These are phyloP conservation scores for Flueggea neowawraea DNA, from an alignment of 441 rosid genomes.

Conservation along the genomic window DNA sequence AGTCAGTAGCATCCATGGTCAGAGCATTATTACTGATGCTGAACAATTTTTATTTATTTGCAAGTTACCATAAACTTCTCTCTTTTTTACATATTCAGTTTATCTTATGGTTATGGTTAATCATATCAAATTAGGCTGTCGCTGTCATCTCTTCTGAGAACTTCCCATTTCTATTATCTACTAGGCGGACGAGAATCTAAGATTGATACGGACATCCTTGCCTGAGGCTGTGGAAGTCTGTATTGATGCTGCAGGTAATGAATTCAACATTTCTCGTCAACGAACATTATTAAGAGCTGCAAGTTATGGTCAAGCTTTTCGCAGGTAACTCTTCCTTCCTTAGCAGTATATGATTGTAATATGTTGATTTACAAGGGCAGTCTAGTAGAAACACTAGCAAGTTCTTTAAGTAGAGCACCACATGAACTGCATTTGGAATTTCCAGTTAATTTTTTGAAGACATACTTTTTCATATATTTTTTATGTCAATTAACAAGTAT, in stretches of 20 bases:
- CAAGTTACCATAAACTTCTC: too few species aligned
- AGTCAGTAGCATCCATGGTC: too few species aligned
- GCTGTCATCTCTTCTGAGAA: slow-evolving; percentile 8
- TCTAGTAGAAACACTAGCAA: neutral
- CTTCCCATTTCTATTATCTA: slow-evolving; percentile 18
- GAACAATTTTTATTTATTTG: too few species aligned
- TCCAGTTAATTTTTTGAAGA: too few species aligned
- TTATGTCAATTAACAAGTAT: too few species aligned
- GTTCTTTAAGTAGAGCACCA: neutral
- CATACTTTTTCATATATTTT: too few species aligned
- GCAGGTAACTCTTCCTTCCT: slow-evolving; percentile 55
- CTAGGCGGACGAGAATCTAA: slow-evolving; percentile 99
- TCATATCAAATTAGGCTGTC: neutral
- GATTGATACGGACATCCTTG: slow-evolving; percentile 82
- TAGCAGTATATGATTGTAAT: neutral
- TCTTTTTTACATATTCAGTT: too few species aligned
- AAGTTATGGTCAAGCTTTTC: slow-evolving; percentile 99
- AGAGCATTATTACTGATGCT: too few species aligned
- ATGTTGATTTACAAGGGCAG: neutral
- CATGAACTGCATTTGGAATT: too few species aligned
- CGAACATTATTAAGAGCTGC: slow-evolving; percentile 89
- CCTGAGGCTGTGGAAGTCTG: slow-evolving; percentile 97
- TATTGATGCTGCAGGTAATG: slow-evolving; percentile 96
- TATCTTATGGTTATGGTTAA: neutral
- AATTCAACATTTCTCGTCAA: slow-evolving; percentile 83